These are phyloP conservation scores for Simmondsia chinensis DNA, from an alignment of 148 eudicot genomes.

Conservation along the genomic window DNA sequence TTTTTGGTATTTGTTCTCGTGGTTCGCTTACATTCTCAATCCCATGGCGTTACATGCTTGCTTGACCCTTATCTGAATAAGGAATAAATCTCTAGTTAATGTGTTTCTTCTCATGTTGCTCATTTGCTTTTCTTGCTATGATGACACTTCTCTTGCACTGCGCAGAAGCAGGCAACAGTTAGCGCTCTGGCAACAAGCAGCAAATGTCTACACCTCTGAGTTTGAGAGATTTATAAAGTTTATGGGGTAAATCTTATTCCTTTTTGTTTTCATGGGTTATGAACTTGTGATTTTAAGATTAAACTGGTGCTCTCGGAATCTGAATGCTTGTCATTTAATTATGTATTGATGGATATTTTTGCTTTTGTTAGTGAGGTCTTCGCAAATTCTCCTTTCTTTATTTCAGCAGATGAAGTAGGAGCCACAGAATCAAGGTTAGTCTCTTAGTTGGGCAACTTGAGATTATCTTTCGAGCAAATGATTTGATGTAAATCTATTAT, in stretches of 20 bases:
- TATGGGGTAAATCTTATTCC: constrained; percentile 51
- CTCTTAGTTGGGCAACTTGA: background rate
- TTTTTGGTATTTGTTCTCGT: constrained; percentile 8
- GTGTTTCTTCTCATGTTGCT: constrained; percentile 1
- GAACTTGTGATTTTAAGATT: background rate
- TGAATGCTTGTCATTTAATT: constrained; percentile 3
- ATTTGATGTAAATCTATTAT: too few relatives aligned
- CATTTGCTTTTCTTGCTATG: constrained; percentile 1
- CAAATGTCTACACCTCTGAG: constrained; percentile 60
- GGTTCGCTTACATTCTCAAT: background rate
- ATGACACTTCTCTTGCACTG: constrained; percentile 6
- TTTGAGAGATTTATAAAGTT: constrained; percentile 75
- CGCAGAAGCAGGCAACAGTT: constrained; percentile 50
- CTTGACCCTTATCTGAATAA: constrained; percentile 1
- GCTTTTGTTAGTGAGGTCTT: constrained; percentile 69
- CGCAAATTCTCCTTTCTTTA: constrained; percentile 92
- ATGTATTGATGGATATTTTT: constrained; percentile 7
- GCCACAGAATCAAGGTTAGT: constrained; percentile 54
- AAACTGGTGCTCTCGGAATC: background rate
- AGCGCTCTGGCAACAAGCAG: constrained; percentile 56
- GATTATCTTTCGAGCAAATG: background rate
- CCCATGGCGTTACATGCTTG: background rate
- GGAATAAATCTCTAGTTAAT: too few relatives aligned
- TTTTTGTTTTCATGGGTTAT: constrained; percentile 3
- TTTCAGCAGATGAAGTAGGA: constrained; percentile 84